Conservation (phyloP, 192 early-diverging fungal genomes). For the Coemansia sp. region DNA sequence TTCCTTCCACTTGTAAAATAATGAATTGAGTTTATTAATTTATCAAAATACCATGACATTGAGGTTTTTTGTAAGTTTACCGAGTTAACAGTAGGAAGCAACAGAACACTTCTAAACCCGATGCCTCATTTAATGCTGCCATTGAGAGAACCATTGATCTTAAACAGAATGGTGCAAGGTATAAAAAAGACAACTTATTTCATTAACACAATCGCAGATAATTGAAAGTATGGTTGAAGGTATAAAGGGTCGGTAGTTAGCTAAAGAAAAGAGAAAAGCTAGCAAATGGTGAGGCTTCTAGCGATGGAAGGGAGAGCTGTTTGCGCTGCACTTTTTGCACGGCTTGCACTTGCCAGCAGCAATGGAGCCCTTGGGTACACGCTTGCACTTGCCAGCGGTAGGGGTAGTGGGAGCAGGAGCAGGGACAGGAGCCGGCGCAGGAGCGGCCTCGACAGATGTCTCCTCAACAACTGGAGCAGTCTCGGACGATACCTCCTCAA, state of each 20-base stretch:
- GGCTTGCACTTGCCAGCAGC: slow-evolving; percentile 57
- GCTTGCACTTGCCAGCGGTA: slow-evolving; percentile 50
- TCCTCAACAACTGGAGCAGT: no score
- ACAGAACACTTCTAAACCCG: no score
- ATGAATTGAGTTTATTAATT: no score
- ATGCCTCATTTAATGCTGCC: no score
- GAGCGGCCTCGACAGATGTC: background rate
- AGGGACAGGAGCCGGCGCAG: background rate
- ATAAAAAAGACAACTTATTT: background rate
- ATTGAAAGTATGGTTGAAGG: background rate
- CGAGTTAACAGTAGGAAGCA: no score
- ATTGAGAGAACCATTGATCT: no score
- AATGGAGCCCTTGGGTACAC: slow-evolving; percentile 52
- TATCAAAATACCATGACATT: no score
- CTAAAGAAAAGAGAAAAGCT: background rate
- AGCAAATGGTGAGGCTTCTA: slow-evolving; percentile 10
- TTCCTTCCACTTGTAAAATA: no score
- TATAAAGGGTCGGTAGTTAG: background rate
- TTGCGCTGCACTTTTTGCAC: slow-evolving; percentile 45
- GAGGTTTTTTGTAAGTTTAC: no score
- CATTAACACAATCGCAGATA: background rate
- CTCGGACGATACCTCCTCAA: no score
- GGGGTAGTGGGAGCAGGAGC: slow-evolving; percentile 5
- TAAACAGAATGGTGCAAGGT: no score
- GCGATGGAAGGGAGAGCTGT: slow-evolving; percentile 33